Conservation (phyloP, 176 grass and related monocot genomes). For the Canna indica region DNA sequence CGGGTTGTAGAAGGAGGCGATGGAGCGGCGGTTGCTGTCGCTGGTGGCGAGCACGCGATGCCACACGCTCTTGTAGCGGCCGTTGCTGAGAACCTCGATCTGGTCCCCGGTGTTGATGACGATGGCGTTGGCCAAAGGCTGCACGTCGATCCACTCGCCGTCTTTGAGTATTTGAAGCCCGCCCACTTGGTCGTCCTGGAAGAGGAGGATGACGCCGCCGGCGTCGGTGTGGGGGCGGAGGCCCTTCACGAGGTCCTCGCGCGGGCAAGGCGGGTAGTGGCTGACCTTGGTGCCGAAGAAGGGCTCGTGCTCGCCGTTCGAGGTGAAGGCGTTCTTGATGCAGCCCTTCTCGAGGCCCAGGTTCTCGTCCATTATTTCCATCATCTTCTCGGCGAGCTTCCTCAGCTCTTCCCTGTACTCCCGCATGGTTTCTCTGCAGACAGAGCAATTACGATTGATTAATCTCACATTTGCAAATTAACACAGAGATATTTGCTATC, state of each 20-base stretch:
- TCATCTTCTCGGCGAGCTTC: conserved; percentile 53
- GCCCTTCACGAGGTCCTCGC: conserved; percentile 51
- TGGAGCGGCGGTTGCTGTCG: conserved; percentile 60
- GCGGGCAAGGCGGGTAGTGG: conserved; percentile 48
- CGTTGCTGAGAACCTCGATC: conserved; percentile 83
- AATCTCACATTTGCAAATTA: too few species aligned
- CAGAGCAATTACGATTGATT: too few species aligned
- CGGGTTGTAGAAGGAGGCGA: conserved; percentile 91
- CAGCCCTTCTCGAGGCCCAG: conserved; percentile 45
- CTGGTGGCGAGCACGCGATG: conserved; percentile 58
- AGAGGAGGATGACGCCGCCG: conserved; percentile 77
- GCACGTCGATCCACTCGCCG: conserved; percentile 65
- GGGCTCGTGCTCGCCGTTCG: conserved; percentile 34
- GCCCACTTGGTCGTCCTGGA: conserved; percentile 71
- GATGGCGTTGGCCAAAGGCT: conserved; percentile 67
- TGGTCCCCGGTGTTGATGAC: conserved; percentile 98
- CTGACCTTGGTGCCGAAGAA: conserved; percentile 52
- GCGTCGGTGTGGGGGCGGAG: conserved; percentile 91
- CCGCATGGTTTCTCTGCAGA: conserved; percentile 71
- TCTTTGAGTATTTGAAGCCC: conserved; percentile 67
- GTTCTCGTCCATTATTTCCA: conserved; percentile 70
- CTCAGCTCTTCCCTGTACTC: conserved; percentile 57
- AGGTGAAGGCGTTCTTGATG: conserved; percentile 46
- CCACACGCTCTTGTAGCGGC: conserved; percentile 79
- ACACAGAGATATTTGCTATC: too few species aligned